These are phyloP conservation scores for Zygoascus bituminiphila DNA, from an alignment of 805 yeast species.

Conservation along the genomic window DNA sequence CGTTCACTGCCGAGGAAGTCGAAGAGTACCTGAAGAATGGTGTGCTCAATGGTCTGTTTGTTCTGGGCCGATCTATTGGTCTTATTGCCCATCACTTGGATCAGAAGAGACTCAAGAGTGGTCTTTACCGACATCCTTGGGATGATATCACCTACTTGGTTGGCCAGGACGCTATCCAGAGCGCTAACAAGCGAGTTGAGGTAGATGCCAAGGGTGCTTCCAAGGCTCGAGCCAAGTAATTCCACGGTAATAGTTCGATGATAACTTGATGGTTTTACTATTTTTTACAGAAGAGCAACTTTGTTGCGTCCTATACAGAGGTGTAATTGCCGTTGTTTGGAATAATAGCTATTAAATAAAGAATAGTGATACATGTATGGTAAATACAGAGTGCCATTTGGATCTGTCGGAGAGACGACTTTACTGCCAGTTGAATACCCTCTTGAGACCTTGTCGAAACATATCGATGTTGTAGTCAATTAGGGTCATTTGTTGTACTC, in stretches of 20 bases:
- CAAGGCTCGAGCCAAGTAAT: constrained; percentile 22
- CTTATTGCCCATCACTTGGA: constrained; percentile 40
- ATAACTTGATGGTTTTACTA: not conserved
- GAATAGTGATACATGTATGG: not conserved
- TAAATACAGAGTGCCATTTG: too few relatives aligned
- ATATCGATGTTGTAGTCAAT: constrained; percentile 84
- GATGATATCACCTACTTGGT: constrained; percentile 39
- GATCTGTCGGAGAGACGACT: too few relatives aligned
- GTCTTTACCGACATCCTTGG: constrained; percentile 42
- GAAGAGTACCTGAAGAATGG: constrained; percentile 39
- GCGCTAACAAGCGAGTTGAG: constrained; percentile 28
- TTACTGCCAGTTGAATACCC: constrained; percentile 12
- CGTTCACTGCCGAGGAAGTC: constrained; percentile 37
- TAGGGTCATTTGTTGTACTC: constrained; percentile 46
- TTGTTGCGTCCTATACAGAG: too few relatives aligned
- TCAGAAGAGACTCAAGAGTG: constrained; percentile 40
- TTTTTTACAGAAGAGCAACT: not conserved
- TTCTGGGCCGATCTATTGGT: constrained; percentile 40
- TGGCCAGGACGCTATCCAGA: constrained; percentile 30
- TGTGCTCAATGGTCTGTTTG: constrained; percentile 40
- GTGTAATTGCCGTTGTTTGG: too few relatives aligned
- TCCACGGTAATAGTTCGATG: too few relatives aligned
- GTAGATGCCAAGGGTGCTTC: constrained; percentile 29
- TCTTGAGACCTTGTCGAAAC: constrained; percentile 63
- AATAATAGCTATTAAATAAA: not conserved